Evolutionary conservation across 164 flowering plant genomes (phyloP).

Genomic region (Umbellularia californica): DNA sequence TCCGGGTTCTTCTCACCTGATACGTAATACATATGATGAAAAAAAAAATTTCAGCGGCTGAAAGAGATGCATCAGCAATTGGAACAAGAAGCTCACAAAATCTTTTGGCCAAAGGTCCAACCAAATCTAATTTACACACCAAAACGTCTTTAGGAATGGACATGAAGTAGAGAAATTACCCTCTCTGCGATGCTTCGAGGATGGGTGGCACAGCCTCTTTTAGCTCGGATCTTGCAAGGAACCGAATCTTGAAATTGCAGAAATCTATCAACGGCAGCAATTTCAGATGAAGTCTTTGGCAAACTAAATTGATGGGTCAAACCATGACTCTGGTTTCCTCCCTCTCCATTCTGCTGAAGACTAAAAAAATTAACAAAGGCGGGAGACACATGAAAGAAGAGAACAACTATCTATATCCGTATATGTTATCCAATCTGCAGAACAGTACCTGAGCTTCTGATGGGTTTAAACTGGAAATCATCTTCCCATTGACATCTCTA

Average conservation of each 20-base stretch:
- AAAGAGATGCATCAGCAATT: neutral
- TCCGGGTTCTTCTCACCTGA: constrained; percentile 88
- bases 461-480: constrained; percentile 32
- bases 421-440: neutral
- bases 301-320: constrained; percentile 78
- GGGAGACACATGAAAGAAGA: neutral
- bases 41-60: neutral
- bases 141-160: neutral
- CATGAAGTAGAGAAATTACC: constrained; percentile 36
- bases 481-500: constrained; percentile 32
- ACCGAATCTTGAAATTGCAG: constrained; percentile 66
- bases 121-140: neutral
- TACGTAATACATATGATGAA: neutral
- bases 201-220: constrained; percentile 92
- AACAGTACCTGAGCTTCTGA: constrained; percentile 40
- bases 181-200: constrained; percentile 97
- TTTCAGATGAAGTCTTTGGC: constrained; percentile 54
- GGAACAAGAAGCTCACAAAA: neutral
- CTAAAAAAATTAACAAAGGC: neutral
- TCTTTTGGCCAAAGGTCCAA: neutral
- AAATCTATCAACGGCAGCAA: constrained; percentile 53
- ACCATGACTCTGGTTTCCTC: constrained; percentile 28
- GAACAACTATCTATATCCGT: neutral
- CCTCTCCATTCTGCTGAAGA: constrained; percentile 37
- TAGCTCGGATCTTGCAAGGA: constrained; percentile 76